Evolutionary conservation across 768 basidiomycete species (phyloP).

Genomic region (Gloeostereum incarnatum): DNA sequence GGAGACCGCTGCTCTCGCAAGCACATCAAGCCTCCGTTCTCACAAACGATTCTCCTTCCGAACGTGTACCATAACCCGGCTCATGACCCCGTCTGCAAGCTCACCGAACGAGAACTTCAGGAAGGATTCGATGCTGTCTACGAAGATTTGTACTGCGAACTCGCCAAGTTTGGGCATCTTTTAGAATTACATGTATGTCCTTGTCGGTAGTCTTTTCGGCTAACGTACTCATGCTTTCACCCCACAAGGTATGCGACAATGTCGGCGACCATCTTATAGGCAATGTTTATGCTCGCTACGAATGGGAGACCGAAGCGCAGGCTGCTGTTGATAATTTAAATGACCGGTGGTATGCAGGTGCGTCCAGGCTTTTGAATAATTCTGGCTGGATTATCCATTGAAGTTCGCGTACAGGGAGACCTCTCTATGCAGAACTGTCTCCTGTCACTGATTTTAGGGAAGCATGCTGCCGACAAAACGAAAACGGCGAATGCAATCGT

Average conservation of each 20-base stretch:
- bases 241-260: conserved; percentile 83
- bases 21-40: conserved; percentile 96
- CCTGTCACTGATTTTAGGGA: conserved; percentile 99
- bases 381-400: conserved; percentile 6
- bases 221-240: not conserved
- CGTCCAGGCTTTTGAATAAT: conserved; percentile 16
- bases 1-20: conserved; percentile 98
- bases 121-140: conserved; percentile 93
- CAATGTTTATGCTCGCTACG: conserved; percentile 95
- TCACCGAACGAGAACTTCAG: conserved; percentile 81
- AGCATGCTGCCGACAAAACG: conserved; percentile 97
- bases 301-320: conserved; percentile 98
- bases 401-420: conserved; percentile 51
- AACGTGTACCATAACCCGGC: conserved; percentile 99
- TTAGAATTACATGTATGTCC: conserved; percentile 83
- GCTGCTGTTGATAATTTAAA: conserved; percentile 89
- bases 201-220: conserved; percentile 1
- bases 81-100: conserved; percentile 84
- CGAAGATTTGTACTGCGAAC: conserved; percentile 91
- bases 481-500: conserved; percentile 96
- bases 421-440: conserved; percentile 93
- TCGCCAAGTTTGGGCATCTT: conserved; percentile 92
- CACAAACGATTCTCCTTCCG: conserved; percentile 91
- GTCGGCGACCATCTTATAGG: conserved; percentile 98
- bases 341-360: conserved; percentile 97